These are phyloP conservation scores for Berberis thunbergii DNA, from an alignment of 164 flowering plant genomes.

Conservation along the genomic window DNA sequence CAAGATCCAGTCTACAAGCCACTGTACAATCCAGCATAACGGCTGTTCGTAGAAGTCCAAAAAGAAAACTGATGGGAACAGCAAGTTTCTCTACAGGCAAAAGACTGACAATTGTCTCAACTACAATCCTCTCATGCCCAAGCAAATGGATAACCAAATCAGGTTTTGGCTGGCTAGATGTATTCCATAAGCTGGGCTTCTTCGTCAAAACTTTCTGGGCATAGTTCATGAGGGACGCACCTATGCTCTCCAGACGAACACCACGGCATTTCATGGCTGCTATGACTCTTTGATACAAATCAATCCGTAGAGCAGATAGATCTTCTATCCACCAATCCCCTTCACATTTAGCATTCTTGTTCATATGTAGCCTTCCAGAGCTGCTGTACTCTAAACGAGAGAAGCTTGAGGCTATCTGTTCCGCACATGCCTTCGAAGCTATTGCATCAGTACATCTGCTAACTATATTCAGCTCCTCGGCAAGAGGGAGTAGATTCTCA, in stretches of 20 bases:
- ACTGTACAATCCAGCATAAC: background rate
- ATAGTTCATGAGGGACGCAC: slow-evolving; percentile 58
- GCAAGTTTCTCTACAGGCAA: background rate
- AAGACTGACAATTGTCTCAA: background rate
- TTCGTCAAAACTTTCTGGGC: slow-evolving; percentile 61
- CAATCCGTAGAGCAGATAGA: slow-evolving; percentile 60
- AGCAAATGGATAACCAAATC: too few relatives aligned
- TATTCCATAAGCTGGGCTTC: slow-evolving; percentile 19
- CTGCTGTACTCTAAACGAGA: slow-evolving; percentile 78
- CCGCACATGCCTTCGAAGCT: slow-evolving; percentile 77
- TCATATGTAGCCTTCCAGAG: slow-evolving; percentile 73
- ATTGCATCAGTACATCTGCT: slow-evolving; percentile 66
- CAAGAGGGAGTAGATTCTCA: slow-evolving; percentile 66
- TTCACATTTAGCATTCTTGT: slow-evolving; percentile 47
- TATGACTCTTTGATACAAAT: slow-evolving; percentile 61
- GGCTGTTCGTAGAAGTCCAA: background rate
- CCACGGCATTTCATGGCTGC: slow-evolving; percentile 76
- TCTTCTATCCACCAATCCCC: slow-evolving; percentile 92
- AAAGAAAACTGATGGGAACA: background rate
- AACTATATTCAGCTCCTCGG: slow-evolving; percentile 70
- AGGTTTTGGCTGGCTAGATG: too few relatives aligned
- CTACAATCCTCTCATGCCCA: too few relatives aligned
- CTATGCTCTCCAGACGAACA: slow-evolving; percentile 80
- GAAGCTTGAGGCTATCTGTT: slow-evolving; percentile 79
- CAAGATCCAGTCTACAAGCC: background rate